Evolutionary conservation across 2,329 filamentous ascomycete genomes (phyloP), one percentile per base, ranked within the genome.

Genomic region (Monosporascus sp.): DNA sequence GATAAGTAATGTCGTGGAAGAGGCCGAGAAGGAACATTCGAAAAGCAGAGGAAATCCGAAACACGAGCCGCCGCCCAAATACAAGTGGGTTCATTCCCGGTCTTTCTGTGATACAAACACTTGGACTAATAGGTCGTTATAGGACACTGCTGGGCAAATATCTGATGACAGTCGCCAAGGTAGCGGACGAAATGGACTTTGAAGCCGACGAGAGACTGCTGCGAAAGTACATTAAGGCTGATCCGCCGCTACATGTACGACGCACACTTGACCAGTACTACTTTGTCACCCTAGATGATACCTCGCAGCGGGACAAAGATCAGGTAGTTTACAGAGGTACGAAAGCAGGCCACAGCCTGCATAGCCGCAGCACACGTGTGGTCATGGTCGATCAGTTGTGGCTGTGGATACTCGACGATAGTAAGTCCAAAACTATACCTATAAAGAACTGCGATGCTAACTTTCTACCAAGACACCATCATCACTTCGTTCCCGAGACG

Each of bases 401-500:
- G 55, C 54, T 60, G 50, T 59, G 56, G 58, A 52, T 60, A 37
- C 25, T 58, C 18, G 55, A 56, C 41, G 50, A 53, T 39, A 52
- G 52, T 50, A 41, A 50, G 37, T n/a, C 5, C 17, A 1, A 41
- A 8, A 18, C n/a, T 15, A 15, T 18, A n/a, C 3, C 45, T n/a
- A 9, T n/a, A 35, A 15, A 27, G 45, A 6, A 14, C 17, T 17
- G 1, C 9, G 7, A 47, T 9, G 7, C 11, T 47, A 1, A 47
- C 20, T 31, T n/a, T n/a, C 44, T 24, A 14, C 9, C 18, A 71
- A 35, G 67, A 71, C 39, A 72, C 70, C 2, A 67, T 73, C 41
- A 65, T 72, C 18, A 68, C 70, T 0, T 65, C 62, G n/a, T 72
- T 72, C 50, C 70, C 71, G 3, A 62, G 70, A 37, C 58, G 71